Evolutionary conservation across 1,284 basidiomycete species (phyloP), one percentile per base, ranked within the genome.

Genomic region (Thecaphora frezii): DNA sequence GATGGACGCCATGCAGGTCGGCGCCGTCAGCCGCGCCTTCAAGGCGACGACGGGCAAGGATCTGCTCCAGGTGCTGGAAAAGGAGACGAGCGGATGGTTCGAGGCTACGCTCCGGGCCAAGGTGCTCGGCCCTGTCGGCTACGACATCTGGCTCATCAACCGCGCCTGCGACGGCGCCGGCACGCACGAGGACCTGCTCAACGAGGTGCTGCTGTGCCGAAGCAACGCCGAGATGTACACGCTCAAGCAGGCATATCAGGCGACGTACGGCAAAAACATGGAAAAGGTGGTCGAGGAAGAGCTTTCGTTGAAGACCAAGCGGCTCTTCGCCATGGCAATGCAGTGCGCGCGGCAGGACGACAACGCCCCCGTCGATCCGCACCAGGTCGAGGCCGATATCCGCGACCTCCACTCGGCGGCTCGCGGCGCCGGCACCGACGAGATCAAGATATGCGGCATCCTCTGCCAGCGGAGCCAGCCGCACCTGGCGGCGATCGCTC

Each of bases 261-360:
- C 65, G 3, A 62, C 53, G 18, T 74, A 69, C 47, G 55, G 66
- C 54, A 71, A 71, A 38, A 54, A 59, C 18, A 49, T 79, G 46
- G 78, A 78, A 38, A 57, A 69, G 40, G 66, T 65, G n/a, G 76
- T 79, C 44, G 71, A 73, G 25, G 73, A 62, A 44, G 78, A 79
- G 25, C 59, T 79, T 21, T 71, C 67, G 18, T 59, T 78, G 58
- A 78, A 78, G 68, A 78, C 74, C 37, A 78, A 77, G 54, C 56
- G 67, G 24, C 59, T 74, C 46, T 73, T 78, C 30, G 37, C 51
- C 46, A 71, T 77, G 71, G 76, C 71, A 22, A 59, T 78, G 55
- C 56, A 71, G 40, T 67, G 73, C n/a, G 60, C 66, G 16, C 61
- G 73, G 40, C 53, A 54, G 28, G 73, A 77, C 18, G 73, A 74